Conservation (phyloP, 2,329 filamentous ascomycete species). For the Paecilomyces formosus region DNA sequence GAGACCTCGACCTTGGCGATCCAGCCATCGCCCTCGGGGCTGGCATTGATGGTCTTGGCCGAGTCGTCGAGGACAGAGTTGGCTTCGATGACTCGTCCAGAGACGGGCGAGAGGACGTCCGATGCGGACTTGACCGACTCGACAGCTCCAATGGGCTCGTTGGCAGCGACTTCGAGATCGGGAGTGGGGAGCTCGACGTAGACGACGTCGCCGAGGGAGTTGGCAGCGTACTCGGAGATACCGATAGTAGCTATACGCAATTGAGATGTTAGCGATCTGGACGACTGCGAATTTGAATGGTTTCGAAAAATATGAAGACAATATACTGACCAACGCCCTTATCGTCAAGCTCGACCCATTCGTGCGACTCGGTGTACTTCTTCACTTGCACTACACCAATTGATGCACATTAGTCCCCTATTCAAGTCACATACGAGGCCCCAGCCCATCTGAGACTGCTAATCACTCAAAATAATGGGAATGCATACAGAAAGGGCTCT, state of each 20-base stretch:
- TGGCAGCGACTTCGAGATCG: conserved; percentile 60
- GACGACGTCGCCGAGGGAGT: conserved; percentile 91
- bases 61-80: conserved; percentile 75
- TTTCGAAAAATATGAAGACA: not conserved
- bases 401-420: conserved; percentile 12
- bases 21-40: conserved; percentile 87
- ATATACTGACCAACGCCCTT: conserved; percentile 61
- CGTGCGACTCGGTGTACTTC: conserved; percentile 94
- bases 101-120: conserved; percentile 86
- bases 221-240: conserved; percentile 85
- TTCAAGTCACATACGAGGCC: not conserved
- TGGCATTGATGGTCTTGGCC: conserved; percentile 80
- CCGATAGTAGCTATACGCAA: conserved; percentile 55
- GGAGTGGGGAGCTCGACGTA: conserved; percentile 85
- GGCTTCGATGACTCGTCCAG: conserved; percentile 65
- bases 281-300: conserved; percentile 18
- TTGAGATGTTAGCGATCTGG: conserved; percentile 3
- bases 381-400: conserved; percentile 44
- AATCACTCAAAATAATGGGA: not conserved
- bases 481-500: conserved; percentile 31
- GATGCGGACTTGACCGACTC: conserved; percentile 98
- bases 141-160: conserved; percentile 86
- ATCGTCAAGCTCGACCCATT: conserved; percentile 87
- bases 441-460: not conserved
- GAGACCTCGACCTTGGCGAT: conserved; percentile 78